These are phyloP conservation scores for Omphalea diandra DNA, from an alignment of 441 rosid genomes.

Conservation along the genomic window DNA sequence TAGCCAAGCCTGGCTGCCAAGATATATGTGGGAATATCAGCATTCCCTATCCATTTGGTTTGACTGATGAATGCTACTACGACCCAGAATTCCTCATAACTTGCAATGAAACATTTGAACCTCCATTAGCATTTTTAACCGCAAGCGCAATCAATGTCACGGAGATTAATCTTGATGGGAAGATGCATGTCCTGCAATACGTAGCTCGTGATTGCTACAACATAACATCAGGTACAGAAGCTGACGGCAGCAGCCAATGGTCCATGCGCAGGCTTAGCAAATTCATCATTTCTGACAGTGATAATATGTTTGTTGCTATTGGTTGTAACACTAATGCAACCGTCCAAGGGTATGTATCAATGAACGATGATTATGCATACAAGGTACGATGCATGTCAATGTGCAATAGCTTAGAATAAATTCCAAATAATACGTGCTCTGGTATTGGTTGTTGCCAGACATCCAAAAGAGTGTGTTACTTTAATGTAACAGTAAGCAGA, in stretches of 20 bases:
- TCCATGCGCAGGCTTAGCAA: background rate
- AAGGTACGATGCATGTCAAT: conserved; percentile 24
- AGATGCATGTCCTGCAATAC: conserved; percentile 12
- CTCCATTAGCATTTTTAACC: conserved; percentile 20
- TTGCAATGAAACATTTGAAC: conserved; percentile 13
- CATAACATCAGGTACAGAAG: background rate
- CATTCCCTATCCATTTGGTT: conserved; percentile 35
- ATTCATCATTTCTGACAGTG: conserved; percentile 21
- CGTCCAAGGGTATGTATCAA: conserved; percentile 20
- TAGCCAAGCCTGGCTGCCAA: conserved; percentile 20
- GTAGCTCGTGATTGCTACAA: conserved; percentile 17
- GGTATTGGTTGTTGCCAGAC: conserved; percentile 43
- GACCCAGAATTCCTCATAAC: conserved; percentile 3
- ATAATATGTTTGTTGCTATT: conserved; percentile 27
- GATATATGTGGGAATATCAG: conserved; percentile 28
- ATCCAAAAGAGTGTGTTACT: background rate
- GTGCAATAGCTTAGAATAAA: background rate
- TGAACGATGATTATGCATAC: background rate
- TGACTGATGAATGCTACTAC: conserved; percentile 10
- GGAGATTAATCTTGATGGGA: conserved; percentile 18
- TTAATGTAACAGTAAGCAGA: background rate
- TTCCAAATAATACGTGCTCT: background rate
- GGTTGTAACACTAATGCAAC: conserved; percentile 40
- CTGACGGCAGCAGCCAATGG: background rate
- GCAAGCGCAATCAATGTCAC: background rate